Evolutionary conservation across 305 asterid genomes (phyloP).

Genomic region (Fraxinus velutina): DNA sequence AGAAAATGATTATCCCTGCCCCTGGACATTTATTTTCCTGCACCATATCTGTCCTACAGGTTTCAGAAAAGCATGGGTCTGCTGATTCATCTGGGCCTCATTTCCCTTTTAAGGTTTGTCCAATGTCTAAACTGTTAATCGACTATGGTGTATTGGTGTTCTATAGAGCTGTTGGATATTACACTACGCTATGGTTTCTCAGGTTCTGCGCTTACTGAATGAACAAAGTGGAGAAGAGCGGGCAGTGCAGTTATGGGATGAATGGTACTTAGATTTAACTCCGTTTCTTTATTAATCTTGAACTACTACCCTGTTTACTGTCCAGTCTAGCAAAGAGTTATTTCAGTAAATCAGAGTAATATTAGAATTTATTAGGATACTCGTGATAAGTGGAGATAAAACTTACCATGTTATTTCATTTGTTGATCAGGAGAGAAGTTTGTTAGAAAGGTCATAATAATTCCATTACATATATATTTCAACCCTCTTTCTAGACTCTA

Average conservation of each 20-base stretch:
- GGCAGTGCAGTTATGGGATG: conserved; percentile 73
- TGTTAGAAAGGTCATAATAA: conserved; percentile 12
- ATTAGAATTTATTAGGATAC: neutral
- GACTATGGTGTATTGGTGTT: conserved; percentile 17
- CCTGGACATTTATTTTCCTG: neutral
- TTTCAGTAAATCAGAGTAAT: neutral
- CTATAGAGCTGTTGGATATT: conserved; percentile 20
- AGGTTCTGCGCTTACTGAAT: conserved; percentile 78
- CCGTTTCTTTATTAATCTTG: conserved; percentile 6
- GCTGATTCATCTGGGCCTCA: conserved; percentile 47
- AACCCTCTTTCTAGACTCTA: conserved; percentile 11
- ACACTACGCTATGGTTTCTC: conserved; percentile 27
- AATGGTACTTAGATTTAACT: conserved; percentile 56
- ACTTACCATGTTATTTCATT: neutral
- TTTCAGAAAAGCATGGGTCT: conserved; percentile 59
- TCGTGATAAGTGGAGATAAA: conserved; percentile 4
- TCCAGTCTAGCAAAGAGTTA: conserved; percentile 6
- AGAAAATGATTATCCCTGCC: conserved; percentile 11
- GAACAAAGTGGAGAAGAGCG: conserved; percentile 87
- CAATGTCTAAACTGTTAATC: conserved; percentile 20
- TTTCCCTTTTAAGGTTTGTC: conserved; percentile 61
- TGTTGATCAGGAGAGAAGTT: conserved; percentile 10
- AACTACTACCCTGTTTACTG: neutral
- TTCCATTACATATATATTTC: conserved; percentile 12
- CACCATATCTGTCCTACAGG: conserved; percentile 42